Evolutionary conservation across 192 early-diverging fungal species (phyloP).

Genomic region (Backusella luteola): DNA sequence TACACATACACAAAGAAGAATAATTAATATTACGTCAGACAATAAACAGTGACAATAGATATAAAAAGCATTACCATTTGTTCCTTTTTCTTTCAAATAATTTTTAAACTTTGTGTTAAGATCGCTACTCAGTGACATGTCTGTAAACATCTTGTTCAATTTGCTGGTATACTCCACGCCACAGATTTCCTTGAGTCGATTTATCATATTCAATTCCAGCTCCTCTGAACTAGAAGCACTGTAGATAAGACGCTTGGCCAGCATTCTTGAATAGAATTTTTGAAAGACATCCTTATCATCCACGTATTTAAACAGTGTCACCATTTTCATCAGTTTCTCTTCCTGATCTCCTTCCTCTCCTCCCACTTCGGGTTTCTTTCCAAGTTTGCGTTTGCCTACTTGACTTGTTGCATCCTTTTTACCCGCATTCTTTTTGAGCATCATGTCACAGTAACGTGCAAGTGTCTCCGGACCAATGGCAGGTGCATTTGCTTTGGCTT

Average conservation of each 20-base stretch:
- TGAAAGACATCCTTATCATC: slow-evolving; percentile 93
- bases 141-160: slow-evolving; percentile 86
- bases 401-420: slow-evolving; percentile 41
- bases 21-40: neutral
- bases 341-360: slow-evolving; percentile 53
- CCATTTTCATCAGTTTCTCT: slow-evolving; percentile 40
- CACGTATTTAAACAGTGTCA: slow-evolving; percentile 75
- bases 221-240: slow-evolving; percentile 72
- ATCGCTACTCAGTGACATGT: slow-evolving; percentile 75
- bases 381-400: slow-evolving; percentile 51
- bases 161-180: slow-evolving; percentile 86
- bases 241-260: slow-evolving; percentile 83
- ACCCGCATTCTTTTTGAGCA: slow-evolving; percentile 62
- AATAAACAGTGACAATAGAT: neutral
- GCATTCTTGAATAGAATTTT: slow-evolving; percentile 82
- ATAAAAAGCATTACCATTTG: neutral
- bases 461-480: slow-evolving; percentile 73
- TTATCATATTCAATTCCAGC: slow-evolving; percentile 78
- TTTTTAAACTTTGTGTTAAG: slow-evolving; percentile 56
- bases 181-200: slow-evolving; percentile 74
- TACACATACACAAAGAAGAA: neutral
- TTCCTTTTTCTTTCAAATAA: slow-evolving; percentile 22
- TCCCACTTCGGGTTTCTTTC: slow-evolving; percentile 40
- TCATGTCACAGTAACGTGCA: slow-evolving; percentile 74
- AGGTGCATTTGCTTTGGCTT: slow-evolving; percentile 40